Percentiles rank a stretch among this genome's conserved stretches.
Conservation (phyloP, 768 basidiomycete genomes). For the Candolleomyces efflorescens region DNA sequence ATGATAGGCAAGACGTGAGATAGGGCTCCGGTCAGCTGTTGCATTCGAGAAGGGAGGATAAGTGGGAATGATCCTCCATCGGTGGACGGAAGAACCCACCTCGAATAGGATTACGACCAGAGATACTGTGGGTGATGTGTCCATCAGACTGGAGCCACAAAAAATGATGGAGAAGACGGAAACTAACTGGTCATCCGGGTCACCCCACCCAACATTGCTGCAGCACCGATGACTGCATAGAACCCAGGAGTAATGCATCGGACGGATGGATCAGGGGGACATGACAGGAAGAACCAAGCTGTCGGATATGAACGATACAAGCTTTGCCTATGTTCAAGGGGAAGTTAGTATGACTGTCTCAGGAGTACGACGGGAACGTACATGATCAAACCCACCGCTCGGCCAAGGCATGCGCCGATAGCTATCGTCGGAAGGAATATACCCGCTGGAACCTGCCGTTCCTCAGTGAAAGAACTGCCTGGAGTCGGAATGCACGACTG, state of each 20-base stretch:
- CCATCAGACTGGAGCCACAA: background rate
- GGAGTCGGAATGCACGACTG: background rate
- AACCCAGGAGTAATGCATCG: constrained; percentile 72
- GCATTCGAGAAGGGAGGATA: background rate
- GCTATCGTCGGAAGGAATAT: constrained; percentile 76
- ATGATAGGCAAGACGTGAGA: constrained; percentile 82
- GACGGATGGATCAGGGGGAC: constrained; percentile 66
- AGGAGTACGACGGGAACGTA: constrained; percentile 25
- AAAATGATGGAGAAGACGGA: background rate
- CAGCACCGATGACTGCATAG: constrained; percentile 73
- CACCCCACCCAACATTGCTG: constrained; percentile 72
- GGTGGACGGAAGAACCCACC: constrained; percentile 25
- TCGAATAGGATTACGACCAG: constrained; percentile 76
- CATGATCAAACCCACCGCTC: constrained; percentile 67
- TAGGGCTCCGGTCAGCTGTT: constrained; percentile 68
- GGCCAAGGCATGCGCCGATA: constrained; percentile 69
- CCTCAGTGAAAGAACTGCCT: background rate
- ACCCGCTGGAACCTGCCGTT: constrained; percentile 60
- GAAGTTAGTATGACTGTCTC: background rate
- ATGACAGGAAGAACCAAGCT: constrained; percentile 67
- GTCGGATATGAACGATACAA: constrained; percentile 60
- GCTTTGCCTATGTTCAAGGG: constrained; percentile 47
- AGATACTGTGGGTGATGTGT: constrained; percentile 44
- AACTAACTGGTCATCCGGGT: constrained; percentile 70
- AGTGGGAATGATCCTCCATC: background rate